Evolutionary conservation across 306 rosid species (phyloP), one percentile per base, ranked within the genome.

Genomic region (Cucurbita moschata): DNA sequence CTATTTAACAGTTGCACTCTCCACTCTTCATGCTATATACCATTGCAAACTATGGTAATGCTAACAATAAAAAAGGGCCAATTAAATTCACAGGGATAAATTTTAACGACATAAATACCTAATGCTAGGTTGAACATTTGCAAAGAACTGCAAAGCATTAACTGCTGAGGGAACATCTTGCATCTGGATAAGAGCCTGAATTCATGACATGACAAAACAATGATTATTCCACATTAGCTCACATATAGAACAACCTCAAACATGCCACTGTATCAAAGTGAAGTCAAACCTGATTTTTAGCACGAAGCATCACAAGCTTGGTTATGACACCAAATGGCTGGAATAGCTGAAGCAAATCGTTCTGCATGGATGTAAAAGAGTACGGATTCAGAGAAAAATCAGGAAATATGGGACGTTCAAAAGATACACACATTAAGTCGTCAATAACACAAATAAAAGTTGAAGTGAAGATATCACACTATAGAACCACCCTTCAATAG

Each of bases 251-350:
- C 58, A 71, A 44, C 71, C 68, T 77, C 59, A 77, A 13, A 16
- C 59, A 19, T 11, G 8, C 16, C 62, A 15, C 52, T 75, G 44
- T 53, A 61, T 56, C 59, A 57, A 66, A 69, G 58, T 65, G 39
- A 73, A 77, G 69, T 57, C 54, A 58, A 79, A 95, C 99, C 99
- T 95, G 99, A 81, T 95, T 95, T 83, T 95, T 95, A 1, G 99
- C 96, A 37, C 99, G 97, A 80, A 95, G 89, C 97, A 95, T 91
- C 75, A 95, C 99, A 76, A 95, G 99, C 89, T 95, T 95, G 49
- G 96, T 95, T 79, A 95, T 91, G 74, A 91, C 97, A 77, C 99
- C 99, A 79, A 95, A 91, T 61, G 97, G 96, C 85, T 91, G 96
- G 86, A 95, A 95, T 85, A 95, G 85, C 86, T 89, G 99, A 73